A percentile compares a stretch with the other conserved stretches of the same genome.
phyloP scores from a whole-genome alignment of 305 asterid genomes.

The Fraxinus velutina region DNA sequence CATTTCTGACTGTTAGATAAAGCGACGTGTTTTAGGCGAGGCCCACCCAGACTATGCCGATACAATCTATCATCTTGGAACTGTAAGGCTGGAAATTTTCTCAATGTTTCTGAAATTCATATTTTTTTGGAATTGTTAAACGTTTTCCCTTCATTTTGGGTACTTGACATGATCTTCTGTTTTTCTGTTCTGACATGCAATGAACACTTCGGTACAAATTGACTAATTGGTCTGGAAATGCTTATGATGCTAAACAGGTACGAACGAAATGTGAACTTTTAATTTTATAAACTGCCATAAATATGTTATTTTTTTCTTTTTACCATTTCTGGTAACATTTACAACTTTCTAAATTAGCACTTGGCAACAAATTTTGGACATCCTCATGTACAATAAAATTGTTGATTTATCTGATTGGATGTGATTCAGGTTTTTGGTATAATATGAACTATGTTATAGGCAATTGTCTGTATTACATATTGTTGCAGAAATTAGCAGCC shows the following conservation, averaged over 20 bases:
- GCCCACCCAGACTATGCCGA: conserved; percentile 83
- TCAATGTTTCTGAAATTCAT: background rate
- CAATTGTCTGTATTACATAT: background rate
- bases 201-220: background rate
- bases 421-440: background rate
- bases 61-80: conserved; percentile 85
- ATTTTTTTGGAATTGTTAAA: background rate
- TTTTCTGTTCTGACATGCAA: background rate
- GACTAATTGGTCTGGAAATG: background rate
- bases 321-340: background rate
- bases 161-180: background rate
- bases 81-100: conserved; percentile 48
- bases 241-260: background rate
- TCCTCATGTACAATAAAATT: background rate
- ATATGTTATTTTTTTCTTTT: background rate
- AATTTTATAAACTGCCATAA: background rate
- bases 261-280: background rate
- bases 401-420: background rate
- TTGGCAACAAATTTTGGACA: background rate
- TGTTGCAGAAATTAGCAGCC: background rate
- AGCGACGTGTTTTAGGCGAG: conserved; percentile 84
- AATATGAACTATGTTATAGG: background rate
- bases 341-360: background rate
- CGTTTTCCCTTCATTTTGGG: background rate
- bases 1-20: conserved; percentile 50